Evolutionary conservation across 805 yeast species (phyloP), one percentile per base, ranked within the genome.

Genomic region (Candida ficus): DNA sequence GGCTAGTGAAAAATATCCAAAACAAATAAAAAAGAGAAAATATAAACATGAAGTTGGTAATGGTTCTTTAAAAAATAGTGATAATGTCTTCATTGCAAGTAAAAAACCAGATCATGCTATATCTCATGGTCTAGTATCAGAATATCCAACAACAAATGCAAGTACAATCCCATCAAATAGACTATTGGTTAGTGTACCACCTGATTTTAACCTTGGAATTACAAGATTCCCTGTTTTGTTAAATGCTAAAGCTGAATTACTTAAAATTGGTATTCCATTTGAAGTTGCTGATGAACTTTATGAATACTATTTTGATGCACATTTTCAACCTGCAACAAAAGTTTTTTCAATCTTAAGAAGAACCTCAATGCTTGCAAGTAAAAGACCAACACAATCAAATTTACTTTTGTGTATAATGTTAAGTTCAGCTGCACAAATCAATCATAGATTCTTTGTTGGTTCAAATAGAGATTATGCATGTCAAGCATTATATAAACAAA

Each of bases 1-100:
- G 42, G 76, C 76, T 2, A 60, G 66, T 39, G 63, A 60, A 1
- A 65, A 63, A 37, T 66, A 67, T 38, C 71, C 71, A n/a, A 63
- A 64, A 43, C 45, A 50, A 26, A 53, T 53, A 29, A 56, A 49
- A 39, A 50, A 39, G 23, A 39, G 60, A 26, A 57, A 54, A 35
- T n/a, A 45, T 13, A 50, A 40, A 22, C 13, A 33, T 16, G 28
- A 29, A 12, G 6, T 17, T 26, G 23, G 5, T 21, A 18, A 21
- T 5, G n/a, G 6, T 9, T 13, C 19, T 12, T 12, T 11, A n/a
- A 35, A 19, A 18, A 26, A 18, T 3, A 30, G 16, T 10, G 22
- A 10, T 11, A 33, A 14, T n/a, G 9, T 28, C 7, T 23, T 20
- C 4, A 35, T 35, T 5, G 21, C 35, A 23, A 35, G 33, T 20